A percentile compares a stretch with the other conserved stretches of the same genome.
phyloP scores from a whole-genome alignment of 78 protist genomes.

The Cavenderia fasciculata region DNA sequence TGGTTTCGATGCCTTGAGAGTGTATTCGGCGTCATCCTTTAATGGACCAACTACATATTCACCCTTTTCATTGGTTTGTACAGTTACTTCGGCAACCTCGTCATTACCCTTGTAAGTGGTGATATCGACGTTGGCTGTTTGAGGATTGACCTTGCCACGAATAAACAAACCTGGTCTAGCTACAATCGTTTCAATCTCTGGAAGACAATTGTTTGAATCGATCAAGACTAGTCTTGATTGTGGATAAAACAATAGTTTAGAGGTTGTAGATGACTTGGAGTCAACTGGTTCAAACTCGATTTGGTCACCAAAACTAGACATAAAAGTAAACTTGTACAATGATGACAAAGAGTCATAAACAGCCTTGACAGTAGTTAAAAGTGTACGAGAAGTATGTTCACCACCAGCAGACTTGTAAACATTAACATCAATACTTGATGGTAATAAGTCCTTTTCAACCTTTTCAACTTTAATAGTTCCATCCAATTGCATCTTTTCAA shows the following conservation, averaged over 20 bases:
- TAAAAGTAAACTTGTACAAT: background rate
- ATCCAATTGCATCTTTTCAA: background rate
- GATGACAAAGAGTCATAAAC: background rate
- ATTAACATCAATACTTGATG: background rate
- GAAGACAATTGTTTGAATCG: background rate
- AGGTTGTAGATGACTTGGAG: background rate
- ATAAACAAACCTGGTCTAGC: constrained; percentile 11
- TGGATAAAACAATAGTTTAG: constrained; percentile 14
- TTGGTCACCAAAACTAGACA: constrained; percentile 11
- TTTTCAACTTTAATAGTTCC: background rate
- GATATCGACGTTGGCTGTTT: constrained; percentile 1
- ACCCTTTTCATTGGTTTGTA: background rate
- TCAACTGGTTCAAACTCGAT: background rate
- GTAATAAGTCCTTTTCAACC: too few species aligned
- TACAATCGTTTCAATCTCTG: background rate
- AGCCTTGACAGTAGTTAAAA: background rate
- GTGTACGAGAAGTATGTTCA: background rate
- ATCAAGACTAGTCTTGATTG: background rate
- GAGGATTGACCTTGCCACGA: background rate
- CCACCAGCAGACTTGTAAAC: background rate
- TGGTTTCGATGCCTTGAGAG: constrained; percentile 1
- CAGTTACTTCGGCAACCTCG: background rate
- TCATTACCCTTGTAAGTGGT: background rate
- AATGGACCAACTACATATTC: constrained; percentile 27
- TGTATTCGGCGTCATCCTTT: background rate